Base-by-base conservation (phyloP, 1,139 yeast genomes). In the Debaryomyces nepalensis region DNA sequence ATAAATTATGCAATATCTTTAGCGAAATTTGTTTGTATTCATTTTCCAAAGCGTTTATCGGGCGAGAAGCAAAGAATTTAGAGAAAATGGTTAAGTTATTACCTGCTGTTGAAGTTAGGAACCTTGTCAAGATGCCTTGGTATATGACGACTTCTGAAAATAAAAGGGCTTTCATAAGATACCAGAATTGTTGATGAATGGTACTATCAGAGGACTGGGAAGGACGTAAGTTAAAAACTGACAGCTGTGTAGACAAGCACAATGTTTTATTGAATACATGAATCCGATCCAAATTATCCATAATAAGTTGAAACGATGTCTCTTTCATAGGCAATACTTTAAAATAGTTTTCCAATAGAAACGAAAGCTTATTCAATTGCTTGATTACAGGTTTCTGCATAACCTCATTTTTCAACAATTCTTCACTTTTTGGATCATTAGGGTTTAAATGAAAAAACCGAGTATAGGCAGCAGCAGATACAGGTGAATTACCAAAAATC, bases 121-220 rank as follows among this genome's bases (percentile, higher is more conserved):
- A 68, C 41, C 79, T 58, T 2, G 79, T 61, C 14, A 76, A 62
- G 9, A 77, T 63, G 0, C 87, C 87, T 55, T 81, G 83, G 31
- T 77, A 70, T n/a, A 81, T 73, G 4, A 81, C 58, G 3, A 79
- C 64, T 37, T 79, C 63, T 1, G 81, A 71, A 52, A 82, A 82
- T 6, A 81, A 54, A 2, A 77, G 50, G 9, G 61, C 56, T 48
- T 81, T 80, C 57, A 73, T 57, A 32, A 66, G 53, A 23, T 50
- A 44, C 77, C 77, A 72, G 44, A 61, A 68, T 35, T 59, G 62
- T 18, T 58, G 59, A 27, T 55, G 53, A 10, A 53, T 14, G 4
- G 49, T 36, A 4, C 44, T 44, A 7, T 45, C 36, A 2, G 37
- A 48, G 2, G 53, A 35, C 4, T 59, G 49, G 1, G 37, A 44